phyloP scores from a whole-genome alignment of 2,329 filamentous ascomycete species.

The Cladosporium sp. region DNA sequence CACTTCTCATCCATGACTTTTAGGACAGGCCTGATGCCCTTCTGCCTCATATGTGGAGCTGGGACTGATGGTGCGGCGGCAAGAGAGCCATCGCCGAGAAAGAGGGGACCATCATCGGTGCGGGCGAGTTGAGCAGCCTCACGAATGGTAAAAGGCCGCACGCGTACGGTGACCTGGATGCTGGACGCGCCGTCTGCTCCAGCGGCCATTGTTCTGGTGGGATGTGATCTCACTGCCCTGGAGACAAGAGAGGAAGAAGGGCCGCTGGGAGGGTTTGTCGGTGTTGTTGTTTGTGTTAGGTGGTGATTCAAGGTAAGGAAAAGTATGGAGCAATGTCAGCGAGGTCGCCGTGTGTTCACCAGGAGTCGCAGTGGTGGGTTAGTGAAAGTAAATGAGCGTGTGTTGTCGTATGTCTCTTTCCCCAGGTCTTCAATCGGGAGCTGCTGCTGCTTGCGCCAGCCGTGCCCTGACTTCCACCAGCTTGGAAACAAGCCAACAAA shows the following conservation, averaged over 20 bases:
- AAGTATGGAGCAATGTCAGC: no score
- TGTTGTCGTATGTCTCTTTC: conserved; percentile 3
- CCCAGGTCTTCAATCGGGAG: background rate
- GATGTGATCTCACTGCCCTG: background rate
- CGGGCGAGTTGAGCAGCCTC: conserved; percentile 86
- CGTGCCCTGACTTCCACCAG: no score
- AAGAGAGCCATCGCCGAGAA: conserved; percentile 93
- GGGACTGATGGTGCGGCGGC: conserved; percentile 66
- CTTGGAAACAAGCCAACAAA: no score
- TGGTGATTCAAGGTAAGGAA: background rate
- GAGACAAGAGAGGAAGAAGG: background rate
- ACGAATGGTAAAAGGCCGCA: conserved; percentile 70
- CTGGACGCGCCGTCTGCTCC: conserved; percentile 41
- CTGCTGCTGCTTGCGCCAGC: no score
- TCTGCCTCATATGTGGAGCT: conserved; percentile 71
- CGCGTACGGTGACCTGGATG: conserved; percentile 53
- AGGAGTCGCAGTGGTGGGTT: background rate
- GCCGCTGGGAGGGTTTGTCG: background rate
- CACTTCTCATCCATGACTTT: conserved; percentile 96
- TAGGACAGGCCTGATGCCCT: conserved; percentile 84
- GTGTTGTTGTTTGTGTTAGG: background rate
- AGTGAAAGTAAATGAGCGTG: background rate
- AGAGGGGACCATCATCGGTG: conserved; percentile 79
- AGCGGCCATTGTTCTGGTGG: conserved; percentile 5
- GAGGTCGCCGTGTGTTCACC: background rate